Evolutionary conservation across 139 green algal species (phyloP).

Genomic region (Astrephomene gubernaculifera): DNA sequence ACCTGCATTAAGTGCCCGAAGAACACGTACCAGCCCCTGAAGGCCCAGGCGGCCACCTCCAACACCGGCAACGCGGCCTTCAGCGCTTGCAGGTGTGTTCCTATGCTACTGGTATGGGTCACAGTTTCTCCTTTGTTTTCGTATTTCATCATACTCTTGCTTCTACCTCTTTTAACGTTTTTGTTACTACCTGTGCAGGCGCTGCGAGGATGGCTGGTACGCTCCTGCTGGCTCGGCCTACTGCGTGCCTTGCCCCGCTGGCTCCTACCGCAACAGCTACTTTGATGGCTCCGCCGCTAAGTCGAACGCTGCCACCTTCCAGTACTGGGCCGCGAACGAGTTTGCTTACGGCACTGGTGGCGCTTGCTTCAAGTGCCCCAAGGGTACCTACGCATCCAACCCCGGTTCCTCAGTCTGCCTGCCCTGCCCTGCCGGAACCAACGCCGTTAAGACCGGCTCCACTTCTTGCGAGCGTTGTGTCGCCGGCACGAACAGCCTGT

Average conservation of each 20-base stretch:
- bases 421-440: conserved; percentile 34
- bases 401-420: conserved; percentile 5
- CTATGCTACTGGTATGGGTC: too few species aligned
- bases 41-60: conserved; percentile 6
- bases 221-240: background rate
- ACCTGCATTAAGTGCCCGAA: conserved; percentile 35
- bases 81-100: conserved; percentile 33
- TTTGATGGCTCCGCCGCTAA: background rate
- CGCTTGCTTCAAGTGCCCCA: conserved; percentile 36
- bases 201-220: conserved; percentile 34
- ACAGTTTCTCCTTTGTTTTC: too few species aligned
- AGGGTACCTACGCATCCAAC: conserved; percentile 1
- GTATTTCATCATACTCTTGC: too few species aligned
- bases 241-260: conserved; percentile 25
- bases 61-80: background rate
- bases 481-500: conserved; percentile 17
- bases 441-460: background rate
- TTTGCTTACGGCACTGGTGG: background rate
- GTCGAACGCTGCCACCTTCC: background rate
- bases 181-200: conserved; percentile 17
- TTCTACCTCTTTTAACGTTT: too few species aligned
- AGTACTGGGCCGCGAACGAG: background rate
- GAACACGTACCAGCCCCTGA: conserved; percentile 43
- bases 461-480: background rate
- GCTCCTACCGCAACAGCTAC: conserved; percentile 41